Evolutionary conservation across 768 basidiomycete species (phyloP).

Genomic region (Panaeolus papilionaceus): DNA sequence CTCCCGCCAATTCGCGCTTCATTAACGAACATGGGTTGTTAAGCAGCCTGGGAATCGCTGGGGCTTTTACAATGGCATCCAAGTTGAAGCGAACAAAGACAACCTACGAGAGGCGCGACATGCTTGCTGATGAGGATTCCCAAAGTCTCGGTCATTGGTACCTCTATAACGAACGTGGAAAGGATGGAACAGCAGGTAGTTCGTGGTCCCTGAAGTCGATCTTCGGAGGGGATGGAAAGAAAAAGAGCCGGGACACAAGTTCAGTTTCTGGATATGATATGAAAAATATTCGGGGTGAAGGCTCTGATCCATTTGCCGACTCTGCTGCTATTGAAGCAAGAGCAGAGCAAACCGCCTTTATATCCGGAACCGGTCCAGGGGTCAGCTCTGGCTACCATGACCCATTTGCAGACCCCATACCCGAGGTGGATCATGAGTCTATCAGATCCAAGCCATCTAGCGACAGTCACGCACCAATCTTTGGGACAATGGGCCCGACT

Average conservation of each 20-base stretch:
- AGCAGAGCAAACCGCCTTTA: constrained; percentile 39
- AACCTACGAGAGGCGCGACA: constrained; percentile 58
- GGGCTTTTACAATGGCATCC: constrained; percentile 38
- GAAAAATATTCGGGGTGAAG: constrained; percentile 40
- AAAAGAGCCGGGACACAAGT: constrained; percentile 49
- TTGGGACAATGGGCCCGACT: background rate
- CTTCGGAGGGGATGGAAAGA: constrained; percentile 42
- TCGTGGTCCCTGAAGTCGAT: constrained; percentile 60
- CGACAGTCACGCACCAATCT: background rate
- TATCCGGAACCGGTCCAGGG: constrained; percentile 27
- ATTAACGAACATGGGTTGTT: constrained; percentile 28
- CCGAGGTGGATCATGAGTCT: constrained; percentile 31
- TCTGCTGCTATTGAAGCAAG: constrained; percentile 40
- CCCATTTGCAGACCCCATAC: constrained; percentile 51
- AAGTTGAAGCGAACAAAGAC: constrained; percentile 33
- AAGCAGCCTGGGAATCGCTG: constrained; percentile 35
- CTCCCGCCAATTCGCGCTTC: constrained; percentile 38
- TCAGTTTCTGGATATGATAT: constrained; percentile 33
- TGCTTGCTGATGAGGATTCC: constrained; percentile 80
- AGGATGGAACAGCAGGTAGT: constrained; percentile 52
- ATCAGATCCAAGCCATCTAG: background rate
- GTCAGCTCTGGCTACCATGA: constrained; percentile 46
- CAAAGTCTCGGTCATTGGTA: constrained; percentile 55
- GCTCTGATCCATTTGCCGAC: constrained; percentile 58
- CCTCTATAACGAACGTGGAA: constrained; percentile 31